Base-by-base conservation (phyloP, 2,329 filamentous ascomycete species). In the Xylariomycetidae sp. region DNA sequence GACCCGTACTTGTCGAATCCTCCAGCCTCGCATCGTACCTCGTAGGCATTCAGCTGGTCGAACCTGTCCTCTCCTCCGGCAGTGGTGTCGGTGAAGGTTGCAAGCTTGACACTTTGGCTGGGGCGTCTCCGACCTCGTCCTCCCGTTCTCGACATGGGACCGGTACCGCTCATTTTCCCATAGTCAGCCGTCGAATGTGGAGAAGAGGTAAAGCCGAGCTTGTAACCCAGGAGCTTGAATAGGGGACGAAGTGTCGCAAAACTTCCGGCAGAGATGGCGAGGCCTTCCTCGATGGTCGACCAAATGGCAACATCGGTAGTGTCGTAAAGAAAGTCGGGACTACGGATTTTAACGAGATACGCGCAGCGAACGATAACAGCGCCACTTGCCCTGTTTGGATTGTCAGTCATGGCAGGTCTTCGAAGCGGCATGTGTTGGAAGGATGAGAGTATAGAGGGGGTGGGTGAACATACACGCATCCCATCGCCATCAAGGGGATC, bases 181-280 rank as follows among this genome's bases (percentile, higher is more conserved):
- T 38, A 34, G 16, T 18, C 12, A 14, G 18, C 6, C 26, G 20
- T n/a, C 7, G 6, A 13, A 7, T 13, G 16, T 12, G 36, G 32
- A 12, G 13, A 17, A 4, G 34, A 32, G 6, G 38, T 35, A 2
- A 43, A 27, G 17, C 43, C 32, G 16, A 67, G 38, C 34, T 47
- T 56, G 31, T 47, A 50, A 32, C 48, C 52, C 25, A 65, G 27
- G 17, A 46, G 24, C 34, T 58, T 59, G 39, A 62, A 35, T 1
- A 73, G 54, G 0, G 68, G 69, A 1, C 65, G 62, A 5, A 72
- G 53, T 0, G 67, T 70, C 5, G 66, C 64, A 6, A 68, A 57
- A 16, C 61, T 61, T n/a, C 63, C 65, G 6, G 68, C 68, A 6
- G 62, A 62, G 42, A 73, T 64, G 29, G 66, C 65, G 2, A 73